These are phyloP conservation scores for Leccinum longicurvipes DNA, from an alignment of 768 basidiomycete genomes.

Conservation along the genomic window DNA sequence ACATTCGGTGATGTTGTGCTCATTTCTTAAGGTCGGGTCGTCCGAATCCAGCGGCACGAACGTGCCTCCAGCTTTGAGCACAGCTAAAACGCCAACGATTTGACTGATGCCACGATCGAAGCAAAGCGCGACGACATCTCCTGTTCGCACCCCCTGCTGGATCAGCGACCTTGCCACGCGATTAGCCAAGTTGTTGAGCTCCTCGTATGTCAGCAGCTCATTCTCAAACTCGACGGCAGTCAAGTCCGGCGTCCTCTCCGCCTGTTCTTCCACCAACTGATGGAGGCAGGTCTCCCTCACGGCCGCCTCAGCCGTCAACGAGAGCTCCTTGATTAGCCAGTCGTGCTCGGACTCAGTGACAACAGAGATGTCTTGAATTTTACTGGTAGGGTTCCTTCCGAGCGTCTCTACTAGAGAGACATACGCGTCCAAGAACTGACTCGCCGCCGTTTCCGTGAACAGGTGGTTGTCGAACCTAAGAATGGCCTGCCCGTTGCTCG, in stretches of 20 bases:
- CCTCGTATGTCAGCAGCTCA: slow-evolving; percentile 30
- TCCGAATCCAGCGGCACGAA: slow-evolving; percentile 26
- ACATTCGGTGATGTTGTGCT: slow-evolving; percentile 26
- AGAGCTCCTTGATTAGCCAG: slow-evolving; percentile 25
- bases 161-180: slow-evolving; percentile 30
- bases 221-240: slow-evolving; percentile 28
- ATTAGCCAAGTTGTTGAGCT: slow-evolving; percentile 32
- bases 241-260: slow-evolving; percentile 16
- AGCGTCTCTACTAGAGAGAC: slow-evolving; percentile 27
- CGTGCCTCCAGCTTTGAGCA: slow-evolving; percentile 31
- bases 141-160: slow-evolving; percentile 22
- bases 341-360: slow-evolving; percentile 14
- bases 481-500: slow-evolving; percentile 21
- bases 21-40: slow-evolving; percentile 28
- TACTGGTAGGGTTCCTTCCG: slow-evolving; percentile 8
- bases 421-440: slow-evolving; percentile 30
- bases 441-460: slow-evolving; percentile 27
- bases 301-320: slow-evolving; percentile 13
- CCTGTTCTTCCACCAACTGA: slow-evolving; percentile 16
- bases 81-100: slow-evolving; percentile 28
- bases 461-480: slow-evolving; percentile 30
- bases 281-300: slow-evolving; percentile 17
- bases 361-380: slow-evolving; percentile 18
- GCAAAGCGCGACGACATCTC: slow-evolving; percentile 27
- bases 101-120: slow-evolving; percentile 30